phyloP scores from a whole-genome alignment of 257 asterid genomes.

The Salvia rosmarinus region DNA sequence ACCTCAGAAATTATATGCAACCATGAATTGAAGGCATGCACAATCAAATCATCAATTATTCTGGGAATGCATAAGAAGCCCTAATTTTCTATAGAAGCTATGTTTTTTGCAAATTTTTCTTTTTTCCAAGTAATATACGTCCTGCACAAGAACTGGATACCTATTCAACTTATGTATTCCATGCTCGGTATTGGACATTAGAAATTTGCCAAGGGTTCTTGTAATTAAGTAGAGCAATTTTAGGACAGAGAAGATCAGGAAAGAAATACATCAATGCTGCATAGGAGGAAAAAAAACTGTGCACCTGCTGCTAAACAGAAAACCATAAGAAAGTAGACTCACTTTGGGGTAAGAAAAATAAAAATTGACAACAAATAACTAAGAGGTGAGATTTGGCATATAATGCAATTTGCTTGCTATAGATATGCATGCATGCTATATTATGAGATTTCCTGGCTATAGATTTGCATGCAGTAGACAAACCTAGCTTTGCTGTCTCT shows the following conservation, averaged over 20 bases:
- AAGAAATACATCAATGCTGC: conserved; percentile 18
- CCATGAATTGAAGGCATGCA: conserved; percentile 36
- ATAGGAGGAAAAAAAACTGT: neutral
- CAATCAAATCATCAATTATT: conserved; percentile 27
- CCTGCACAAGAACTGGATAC: neutral
- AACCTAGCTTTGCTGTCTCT: conserved; percentile 53
- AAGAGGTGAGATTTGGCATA: conserved; percentile 9
- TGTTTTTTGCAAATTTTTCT: neutral
- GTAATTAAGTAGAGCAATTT: neutral
- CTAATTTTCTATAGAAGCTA: conserved; percentile 2
- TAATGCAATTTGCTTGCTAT: neutral
- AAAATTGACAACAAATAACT: conserved; percentile 1
- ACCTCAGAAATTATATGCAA: conserved; percentile 49
- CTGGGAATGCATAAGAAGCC: neutral
- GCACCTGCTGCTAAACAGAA: neutral
- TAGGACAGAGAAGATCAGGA: neutral
- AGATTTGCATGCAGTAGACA: conserved; percentile 36
- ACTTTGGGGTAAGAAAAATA: neutral
- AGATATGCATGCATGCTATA: conserved; percentile 13
- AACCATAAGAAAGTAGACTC: conserved; percentile 10
- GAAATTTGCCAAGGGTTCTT: conserved; percentile 19
- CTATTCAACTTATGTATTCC: neutral
- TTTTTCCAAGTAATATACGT: conserved; percentile 5
- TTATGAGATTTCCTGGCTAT: neutral
- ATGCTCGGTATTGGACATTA: neutral